Conservation (phyloP, 352 stramenopile species). For the Plasmopara halstedii region DNA sequence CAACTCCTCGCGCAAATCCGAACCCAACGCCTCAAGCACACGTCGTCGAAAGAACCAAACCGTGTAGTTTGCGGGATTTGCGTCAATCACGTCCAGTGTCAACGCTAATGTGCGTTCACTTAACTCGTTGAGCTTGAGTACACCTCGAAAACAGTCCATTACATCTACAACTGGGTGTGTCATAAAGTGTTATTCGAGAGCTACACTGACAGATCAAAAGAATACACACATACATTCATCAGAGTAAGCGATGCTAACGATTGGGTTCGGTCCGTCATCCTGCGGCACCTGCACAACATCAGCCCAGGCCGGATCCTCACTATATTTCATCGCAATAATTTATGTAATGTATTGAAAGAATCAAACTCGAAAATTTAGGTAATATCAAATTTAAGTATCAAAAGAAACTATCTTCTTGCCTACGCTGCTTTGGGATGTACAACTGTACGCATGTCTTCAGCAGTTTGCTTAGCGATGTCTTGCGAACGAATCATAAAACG, state of each 20-base stretch:
- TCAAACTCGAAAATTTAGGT: background rate
- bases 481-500: slow-evolving; percentile 75
- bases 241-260: slow-evolving; percentile 77
- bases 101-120: slow-evolving; percentile 88
- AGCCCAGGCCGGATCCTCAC: slow-evolving; percentile 61
- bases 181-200: slow-evolving; percentile 1
- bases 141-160: slow-evolving; percentile 94
- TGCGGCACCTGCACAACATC: slow-evolving; percentile 79
- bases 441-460: slow-evolving; percentile 49
- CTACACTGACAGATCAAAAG: background rate
- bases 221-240: slow-evolving; percentile 40
- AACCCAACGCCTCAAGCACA: slow-evolving; percentile 78
- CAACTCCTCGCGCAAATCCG: slow-evolving; percentile 60
- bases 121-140: slow-evolving; percentile 88
- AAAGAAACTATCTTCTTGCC: background rate
- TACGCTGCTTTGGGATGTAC: slow-evolving; percentile 26
- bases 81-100: slow-evolving; percentile 89
- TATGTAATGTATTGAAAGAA: background rate
- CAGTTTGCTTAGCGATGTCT: slow-evolving; percentile 51
- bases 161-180: slow-evolving; percentile 63
- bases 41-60: slow-evolving; percentile 93
- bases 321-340: slow-evolving; percentile 35
- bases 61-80: slow-evolving; percentile 98
- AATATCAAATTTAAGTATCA: background rate
- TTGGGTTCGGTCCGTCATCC: slow-evolving; percentile 69